Evolutionary conservation across 106 monocot species (phyloP), one percentile per base, ranked within the genome.

Genomic region (Iris macrosiphon): DNA sequence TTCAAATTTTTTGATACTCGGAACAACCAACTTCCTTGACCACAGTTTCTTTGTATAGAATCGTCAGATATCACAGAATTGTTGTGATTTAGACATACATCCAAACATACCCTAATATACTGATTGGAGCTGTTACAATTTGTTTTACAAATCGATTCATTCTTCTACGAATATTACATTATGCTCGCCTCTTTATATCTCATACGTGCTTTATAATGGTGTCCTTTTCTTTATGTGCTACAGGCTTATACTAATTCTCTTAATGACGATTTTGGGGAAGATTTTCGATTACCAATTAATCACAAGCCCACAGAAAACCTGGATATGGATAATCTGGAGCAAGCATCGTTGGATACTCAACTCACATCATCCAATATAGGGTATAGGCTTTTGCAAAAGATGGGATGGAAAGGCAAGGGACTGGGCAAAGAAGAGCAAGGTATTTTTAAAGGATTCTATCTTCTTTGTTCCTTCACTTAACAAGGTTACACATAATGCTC

Each of bases 331-430:
- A 71, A 87, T 45, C 49, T 87, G 49, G 98, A 87, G 60, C 98
- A 91, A 72, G 98, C 91, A 31, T 98, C 98, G 51, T 54, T 98
- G 31, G 90, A 98, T 43, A 91, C 83, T 16, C 83, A 87, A 51
- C 66, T 98, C 22, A 80, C 98, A 31, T 78, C 98, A 41, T 91
- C 98, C 18, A 98, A 98, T 40, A 35, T 91, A 52, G 98, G 98
- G 13, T 98, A 75, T 66, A 73, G 80, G 67, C 91, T 98, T 65
- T 64, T 98, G 37, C 98, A 98, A 57, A 98, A 91, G 62, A 98
- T 98, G 98, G 98, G 98, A 25, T 98, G 98, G 98, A 98, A 91
- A 72, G 98, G 98, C 32, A 87, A 81, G 69, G 98, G 98, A 15
- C 98, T 98, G 46, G 98, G 98, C 55, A 98, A 87, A 73, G 75